Base-by-base conservation (phyloP, 345 rosid genomes). In the Syzygium oleosum region DNA sequence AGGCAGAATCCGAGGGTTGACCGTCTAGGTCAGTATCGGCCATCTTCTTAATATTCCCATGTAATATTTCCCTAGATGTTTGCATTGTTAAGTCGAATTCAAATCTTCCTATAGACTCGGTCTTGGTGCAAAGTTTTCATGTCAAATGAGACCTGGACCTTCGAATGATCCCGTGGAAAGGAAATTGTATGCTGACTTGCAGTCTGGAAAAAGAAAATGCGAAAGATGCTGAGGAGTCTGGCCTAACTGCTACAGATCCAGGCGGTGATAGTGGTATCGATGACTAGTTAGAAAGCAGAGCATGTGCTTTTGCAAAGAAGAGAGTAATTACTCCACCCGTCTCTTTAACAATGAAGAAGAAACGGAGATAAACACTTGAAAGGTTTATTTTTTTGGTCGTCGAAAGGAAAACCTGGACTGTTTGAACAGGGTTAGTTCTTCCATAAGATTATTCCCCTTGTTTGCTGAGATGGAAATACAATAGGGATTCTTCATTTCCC, bases 211-310 rank as follows among this genome's bases (percentile, higher is more conserved):
- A 49, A 49, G 80, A 51, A 85, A 46, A 85, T 52, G 55, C 27
- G 2, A 49, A 61, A n/a, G 78, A 58, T 56, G 38, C 1, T 51
- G 80, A 61, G 55, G 41, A 61, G 1, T 59, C 49, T 23, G 46
- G 22, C 87, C 12, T 34, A n/a, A 16, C 51, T 1, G 51, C 80
- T 12, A 29, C 12, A 43, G 73, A 85, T 31, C 54, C 52, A 10
- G 21, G 31, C 56, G 68, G 56, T 5, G 41, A n/a, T n/a, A 63
- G 52, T 25, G 87, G 25, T 51, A 38, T 1, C 5, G 87, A 85
- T 41, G 94, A 85, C 12, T 91, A 83, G 25, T n/a, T 51, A 61
- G 93, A 91, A 83, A 93, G 92, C 88, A 88, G 91, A 89, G 89
- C 89, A 4, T 87, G 87, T 29, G 87, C 87, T 38, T 92, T 91